Evolutionary conservation across 1,284 basidiomycete genomes (phyloP), one percentile per base, ranked within the genome.

Genomic region (Albatrellus sp.): DNA sequence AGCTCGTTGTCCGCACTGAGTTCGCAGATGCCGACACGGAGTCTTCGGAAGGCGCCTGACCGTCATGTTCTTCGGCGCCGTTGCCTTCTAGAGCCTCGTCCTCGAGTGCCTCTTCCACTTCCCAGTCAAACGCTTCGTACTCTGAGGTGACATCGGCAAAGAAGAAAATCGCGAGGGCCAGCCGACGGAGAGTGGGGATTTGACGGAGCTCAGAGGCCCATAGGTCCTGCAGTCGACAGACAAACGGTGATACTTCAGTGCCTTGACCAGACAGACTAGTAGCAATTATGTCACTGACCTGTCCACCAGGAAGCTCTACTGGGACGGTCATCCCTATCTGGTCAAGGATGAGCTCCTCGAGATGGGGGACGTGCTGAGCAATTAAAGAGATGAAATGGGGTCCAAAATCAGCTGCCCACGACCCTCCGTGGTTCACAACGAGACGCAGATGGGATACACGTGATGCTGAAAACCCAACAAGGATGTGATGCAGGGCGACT

Each of bases 311-410:
- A 20, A 52, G 37, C 14, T 24, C 32, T n/a, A 14, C 12, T n/a
- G 34, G 30, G n/a, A 13, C 24, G 5, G 8, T 1, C 50, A 52
- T 52, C 7, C 42, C 50, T 6, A 38, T 7, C 35, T 52, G 50
- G 45, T 53, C 44, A 10, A 50, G 40, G 30, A 46, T 43, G 47
- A 52, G 30, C 40, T 53, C 51, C 28, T 53, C 47, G 34, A 50
- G 49, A 30, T 46, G 12, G 5, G 51, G 44, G 14, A 67, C 63
- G 63, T 39, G 55, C 14, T 14, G 20, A 7, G 42, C 44, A 9
- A 52, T 33, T 36, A 44, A 38, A 31, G 3, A n/a, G 28, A 52
- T 31, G 14, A 42, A 48, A n/a, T 14, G 37, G 19, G 50, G 47
- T 19, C 42, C 37, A 38, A 52, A 48, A 24, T 44, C 50, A 7